phyloP scores from a whole-genome alignment of 768 basidiomycete genomes.

The Tubosaeta brunneosetosa region DNA sequence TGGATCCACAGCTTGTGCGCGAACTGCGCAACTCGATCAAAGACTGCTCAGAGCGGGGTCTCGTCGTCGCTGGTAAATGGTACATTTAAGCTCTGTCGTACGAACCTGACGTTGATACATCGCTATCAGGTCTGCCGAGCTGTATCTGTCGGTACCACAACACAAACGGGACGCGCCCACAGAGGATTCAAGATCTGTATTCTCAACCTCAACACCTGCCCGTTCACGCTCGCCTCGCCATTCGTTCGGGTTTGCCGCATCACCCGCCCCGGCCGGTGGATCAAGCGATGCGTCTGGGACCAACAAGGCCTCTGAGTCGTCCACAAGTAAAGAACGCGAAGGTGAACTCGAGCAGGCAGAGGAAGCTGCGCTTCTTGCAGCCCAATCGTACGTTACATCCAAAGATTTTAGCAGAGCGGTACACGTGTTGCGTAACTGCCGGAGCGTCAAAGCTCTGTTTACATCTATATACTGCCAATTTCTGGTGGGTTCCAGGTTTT shows the following conservation, averaged over 20 bases:
- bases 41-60: constrained; percentile 71
- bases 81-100: constrained; percentile 30
- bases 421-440: constrained; percentile 59
- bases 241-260: constrained; percentile 32
- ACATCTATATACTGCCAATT: constrained; percentile 76
- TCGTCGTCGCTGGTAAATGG: constrained; percentile 75
- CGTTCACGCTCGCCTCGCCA: constrained; percentile 41
- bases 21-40: constrained; percentile 59
- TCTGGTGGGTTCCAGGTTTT: constrained; percentile 54
- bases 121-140: constrained; percentile 65
- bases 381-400: constrained; percentile 66
- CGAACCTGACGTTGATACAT: constrained; percentile 11
- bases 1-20: constrained; percentile 49
- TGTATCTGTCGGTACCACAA: constrained; percentile 56
- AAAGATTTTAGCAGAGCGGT: constrained; percentile 76
- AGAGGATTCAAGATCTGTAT: constrained; percentile 28
- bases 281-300: constrained; percentile 27
- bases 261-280: constrained; percentile 26
- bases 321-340: constrained; percentile 35
- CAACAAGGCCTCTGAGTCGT: constrained; percentile 6
- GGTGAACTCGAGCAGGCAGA: constrained; percentile 54
- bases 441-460: constrained; percentile 70
- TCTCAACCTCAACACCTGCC: constrained; percentile 60
- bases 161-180: constrained; percentile 38
- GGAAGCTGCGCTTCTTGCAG: constrained; percentile 67